A percentile compares a stretch with the other conserved stretches of the same genome.
Conservation (phyloP, 371 early-diverging fungal species). For the Mortierella sp. region DNA sequence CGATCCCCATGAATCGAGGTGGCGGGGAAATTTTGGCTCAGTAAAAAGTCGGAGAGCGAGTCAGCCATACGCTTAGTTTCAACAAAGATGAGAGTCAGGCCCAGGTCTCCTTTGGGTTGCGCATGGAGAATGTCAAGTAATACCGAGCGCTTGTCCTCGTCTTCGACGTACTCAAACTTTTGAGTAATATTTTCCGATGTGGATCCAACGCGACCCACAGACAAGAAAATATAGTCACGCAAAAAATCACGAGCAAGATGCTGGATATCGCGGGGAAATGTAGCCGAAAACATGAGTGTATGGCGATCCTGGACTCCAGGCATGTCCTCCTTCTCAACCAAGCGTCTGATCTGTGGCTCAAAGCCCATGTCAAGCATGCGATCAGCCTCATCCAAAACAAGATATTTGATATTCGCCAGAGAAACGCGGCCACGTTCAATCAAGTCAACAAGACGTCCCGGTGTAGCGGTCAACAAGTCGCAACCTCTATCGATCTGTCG, state of each 20-base stretch:
- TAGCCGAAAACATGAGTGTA: slow-evolving; percentile 98
- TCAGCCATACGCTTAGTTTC: slow-evolving; percentile 99
- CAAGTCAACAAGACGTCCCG: slow-evolving; percentile 97
- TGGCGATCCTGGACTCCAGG: slow-evolving; percentile 86
- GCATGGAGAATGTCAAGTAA: slow-evolving; percentile 89
- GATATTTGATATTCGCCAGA: slow-evolving; percentile 81
- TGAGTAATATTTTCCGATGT: slow-evolving; percentile 98
- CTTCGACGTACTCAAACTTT: slow-evolving; percentile 87
- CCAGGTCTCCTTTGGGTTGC: slow-evolving; percentile 66
- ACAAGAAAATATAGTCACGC: slow-evolving; percentile 92
- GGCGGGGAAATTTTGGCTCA: slow-evolving; percentile 85
- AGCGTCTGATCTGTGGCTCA: slow-evolving; percentile 98
- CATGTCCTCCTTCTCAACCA: slow-evolving; percentile 96
- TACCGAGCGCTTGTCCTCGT: slow-evolving; percentile 87
- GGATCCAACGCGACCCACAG: slow-evolving; percentile 96
- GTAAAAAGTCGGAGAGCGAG: slow-evolving; percentile 84
- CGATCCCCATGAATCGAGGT: slow-evolving; percentile 98
- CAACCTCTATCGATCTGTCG: slow-evolving; percentile 92
- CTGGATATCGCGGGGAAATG: slow-evolving; percentile 97
- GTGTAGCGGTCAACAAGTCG: slow-evolving; percentile 98
- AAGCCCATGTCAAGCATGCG: slow-evolving; percentile 99
- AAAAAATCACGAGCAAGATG: slow-evolving; percentile 96
- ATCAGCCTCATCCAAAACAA: slow-evolving; percentile 99
- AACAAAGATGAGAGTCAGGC: slow-evolving; percentile 97
- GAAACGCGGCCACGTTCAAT: slow-evolving; percentile 93